A percentile compares a stretch with the other conserved stretches of the same genome.
phyloP scores from a whole-genome alignment of 768 basidiomycete species.

The Dentipellis fragilis region DNA sequence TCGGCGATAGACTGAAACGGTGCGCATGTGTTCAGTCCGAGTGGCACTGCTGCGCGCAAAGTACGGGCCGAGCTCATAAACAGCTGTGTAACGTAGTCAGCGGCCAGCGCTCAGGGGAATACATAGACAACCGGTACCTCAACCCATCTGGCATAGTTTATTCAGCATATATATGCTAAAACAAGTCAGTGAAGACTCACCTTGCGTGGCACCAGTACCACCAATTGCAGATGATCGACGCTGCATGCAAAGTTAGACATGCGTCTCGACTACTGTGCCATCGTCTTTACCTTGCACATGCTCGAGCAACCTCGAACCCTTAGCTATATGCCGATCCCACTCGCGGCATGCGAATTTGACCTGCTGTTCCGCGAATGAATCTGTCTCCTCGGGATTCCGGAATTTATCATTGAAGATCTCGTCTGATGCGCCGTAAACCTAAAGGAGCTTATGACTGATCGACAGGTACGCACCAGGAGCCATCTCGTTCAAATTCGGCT shows the following conservation, averaged over 20 bases:
- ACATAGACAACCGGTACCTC: constrained; percentile 34
- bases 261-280: not conserved
- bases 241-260: constrained; percentile 25
- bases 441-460: not conserved
- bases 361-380: constrained; percentile 15
- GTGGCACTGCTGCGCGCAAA: constrained; percentile 49
- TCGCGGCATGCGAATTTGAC: constrained; percentile 8
- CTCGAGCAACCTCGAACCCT: constrained; percentile 9
- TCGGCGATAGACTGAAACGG: constrained; percentile 61
- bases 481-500: constrained; percentile 29
- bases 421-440: constrained; percentile 7
- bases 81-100: constrained; percentile 29
- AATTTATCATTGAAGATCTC: constrained; percentile 15
- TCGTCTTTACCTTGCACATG: constrained; percentile 7
- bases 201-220: constrained; percentile 69
- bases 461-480: constrained; percentile 22
- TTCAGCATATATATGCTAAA: not conserved
- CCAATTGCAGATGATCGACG: constrained; percentile 55
- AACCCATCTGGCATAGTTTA: constrained; percentile 44
- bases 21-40: constrained; percentile 59
- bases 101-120: not conserved
- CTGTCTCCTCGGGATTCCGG: constrained; percentile 7
- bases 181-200: constrained; percentile 24
- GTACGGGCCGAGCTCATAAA: constrained; percentile 49
- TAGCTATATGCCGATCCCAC: constrained; percentile 8